A percentile compares a stretch with the other conserved stretches of the same genome.
Conservation (phyloP, 108 stramenopile species). For the Pseudonitzschia pungens region DNA sequence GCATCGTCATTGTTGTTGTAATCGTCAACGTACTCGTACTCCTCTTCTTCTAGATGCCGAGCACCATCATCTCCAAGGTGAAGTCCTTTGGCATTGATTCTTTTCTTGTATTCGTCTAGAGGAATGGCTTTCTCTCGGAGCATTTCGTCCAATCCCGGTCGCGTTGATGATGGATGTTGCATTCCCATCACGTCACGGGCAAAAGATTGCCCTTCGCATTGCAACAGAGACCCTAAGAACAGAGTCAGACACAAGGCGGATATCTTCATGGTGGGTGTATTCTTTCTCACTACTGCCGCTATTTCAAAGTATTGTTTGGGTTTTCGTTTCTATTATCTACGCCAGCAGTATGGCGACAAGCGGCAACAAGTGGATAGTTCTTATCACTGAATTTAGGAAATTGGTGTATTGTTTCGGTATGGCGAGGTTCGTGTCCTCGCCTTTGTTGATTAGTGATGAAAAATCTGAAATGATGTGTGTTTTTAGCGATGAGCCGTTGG, state of each 20-base stretch:
- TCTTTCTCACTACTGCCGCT: background rate
- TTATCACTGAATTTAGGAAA: too few relatives aligned
- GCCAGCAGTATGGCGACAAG: too few relatives aligned
- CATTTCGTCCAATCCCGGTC: slow-evolving; percentile 15
- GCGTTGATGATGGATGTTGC: background rate
- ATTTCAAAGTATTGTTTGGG: background rate
- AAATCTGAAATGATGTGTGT: background rate
- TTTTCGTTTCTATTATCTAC: too few relatives aligned
- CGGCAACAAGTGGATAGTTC: too few relatives aligned
- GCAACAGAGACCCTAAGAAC: background rate
- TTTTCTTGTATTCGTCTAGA: slow-evolving; percentile 36
- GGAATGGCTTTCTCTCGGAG: slow-evolving; percentile 42
- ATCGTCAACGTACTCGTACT: background rate
- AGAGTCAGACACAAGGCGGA: background rate
- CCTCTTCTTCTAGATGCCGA: background rate
- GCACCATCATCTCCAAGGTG: slow-evolving; percentile 12
- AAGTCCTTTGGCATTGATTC: slow-evolving; percentile 27
- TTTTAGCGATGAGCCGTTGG: background rate
- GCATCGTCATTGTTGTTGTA: background rate
- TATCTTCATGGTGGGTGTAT: slow-evolving; percentile 1
- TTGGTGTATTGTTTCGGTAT: too few relatives aligned
- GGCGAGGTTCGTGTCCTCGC: too few relatives aligned
- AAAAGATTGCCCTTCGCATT: slow-evolving; percentile 22
- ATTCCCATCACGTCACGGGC: slow-evolving; percentile 27
- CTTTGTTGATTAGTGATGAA: background rate